These are phyloP conservation scores for Penicillium polonicum DNA, from an alignment of 2,329 filamentous ascomycete genomes.

Conservation along the genomic window DNA sequence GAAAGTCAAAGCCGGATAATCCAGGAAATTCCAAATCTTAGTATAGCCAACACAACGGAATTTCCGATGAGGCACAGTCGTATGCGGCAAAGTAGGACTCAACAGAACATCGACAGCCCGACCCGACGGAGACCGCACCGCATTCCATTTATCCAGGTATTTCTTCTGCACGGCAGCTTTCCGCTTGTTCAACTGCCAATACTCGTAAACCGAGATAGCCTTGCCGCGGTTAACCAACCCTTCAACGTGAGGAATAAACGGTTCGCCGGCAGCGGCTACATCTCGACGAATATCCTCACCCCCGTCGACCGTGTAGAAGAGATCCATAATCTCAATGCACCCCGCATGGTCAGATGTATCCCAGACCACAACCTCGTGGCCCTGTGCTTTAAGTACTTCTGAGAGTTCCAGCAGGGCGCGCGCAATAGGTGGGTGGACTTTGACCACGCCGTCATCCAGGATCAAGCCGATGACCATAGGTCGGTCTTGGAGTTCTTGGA, in stretches of 20 bases:
- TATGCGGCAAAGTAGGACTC: constrained; percentile 61
- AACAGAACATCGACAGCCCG: constrained; percentile 56
- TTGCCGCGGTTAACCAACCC: constrained; percentile 53
- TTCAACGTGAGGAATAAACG: constrained; percentile 59
- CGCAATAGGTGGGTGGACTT: constrained; percentile 54
- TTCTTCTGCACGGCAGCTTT: constrained; percentile 55
- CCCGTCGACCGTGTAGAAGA: constrained; percentile 62
- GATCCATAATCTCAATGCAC: constrained; percentile 60
- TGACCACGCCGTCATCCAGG: constrained; percentile 55
- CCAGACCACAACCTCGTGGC: constrained; percentile 58
- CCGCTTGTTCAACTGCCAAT: constrained; percentile 65
- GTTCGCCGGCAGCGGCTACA: constrained; percentile 57
- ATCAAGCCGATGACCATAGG: constrained; percentile 54
- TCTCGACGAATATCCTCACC: constrained; percentile 61
- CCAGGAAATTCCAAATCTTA: constrained; percentile 62
- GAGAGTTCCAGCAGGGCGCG: constrained; percentile 44
- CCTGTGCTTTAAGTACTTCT: constrained; percentile 44
- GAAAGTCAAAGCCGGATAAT: constrained; percentile 59
- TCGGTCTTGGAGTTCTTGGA: constrained; percentile 41
- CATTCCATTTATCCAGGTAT: constrained; percentile 61
- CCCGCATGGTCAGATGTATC: constrained; percentile 50
- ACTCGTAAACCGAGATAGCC: constrained; percentile 61
- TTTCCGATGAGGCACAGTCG: constrained; percentile 48
- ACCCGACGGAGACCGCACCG: constrained; percentile 46
- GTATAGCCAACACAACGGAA: constrained; percentile 58